Evolutionary conservation across 129 eudicot genomes (phyloP).

Genomic region (Tanacetum coccineum): DNA sequence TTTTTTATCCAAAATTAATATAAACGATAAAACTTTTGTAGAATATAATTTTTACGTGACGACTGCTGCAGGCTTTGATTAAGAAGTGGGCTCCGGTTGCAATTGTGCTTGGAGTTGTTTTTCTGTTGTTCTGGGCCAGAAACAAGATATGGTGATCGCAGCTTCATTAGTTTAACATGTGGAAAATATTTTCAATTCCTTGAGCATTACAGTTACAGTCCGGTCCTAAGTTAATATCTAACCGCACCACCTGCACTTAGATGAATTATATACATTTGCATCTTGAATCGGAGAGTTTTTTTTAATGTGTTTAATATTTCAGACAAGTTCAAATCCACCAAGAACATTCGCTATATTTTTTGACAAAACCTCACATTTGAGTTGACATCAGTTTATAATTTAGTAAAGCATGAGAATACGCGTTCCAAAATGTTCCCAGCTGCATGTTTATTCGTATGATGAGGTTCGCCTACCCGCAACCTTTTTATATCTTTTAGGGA

Average conservation of each 20-base stretch:
- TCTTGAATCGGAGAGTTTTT: slow-evolving; percentile 27
- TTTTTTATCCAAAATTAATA: neutral
- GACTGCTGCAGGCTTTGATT: slow-evolving; percentile 61
- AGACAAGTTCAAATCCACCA: slow-evolving; percentile 17
- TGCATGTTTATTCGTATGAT: neutral
- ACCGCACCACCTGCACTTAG: slow-evolving; percentile 18
- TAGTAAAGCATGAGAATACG: slow-evolving; percentile 5
- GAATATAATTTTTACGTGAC: neutral
- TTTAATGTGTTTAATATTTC: slow-evolving; percentile 22
- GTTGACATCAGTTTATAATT: slow-evolving; percentile 9
- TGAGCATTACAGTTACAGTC: slow-evolving; percentile 3
- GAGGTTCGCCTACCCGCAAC: neutral
- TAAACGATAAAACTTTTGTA: neutral
- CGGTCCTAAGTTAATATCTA: slow-evolving; percentile 15
- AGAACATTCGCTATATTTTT: slow-evolving; percentile 15
- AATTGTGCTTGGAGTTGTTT: slow-evolving; percentile 82
- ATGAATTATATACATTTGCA: slow-evolving; percentile 15
- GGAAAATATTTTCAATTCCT: slow-evolving; percentile 11
- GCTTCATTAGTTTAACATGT: neutral
- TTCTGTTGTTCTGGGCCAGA: slow-evolving; percentile 73
- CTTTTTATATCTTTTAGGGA: no score
- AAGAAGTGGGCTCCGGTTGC: slow-evolving; percentile 98
- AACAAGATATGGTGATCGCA: slow-evolving; percentile 74
- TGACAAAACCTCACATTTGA: slow-evolving; percentile 15
- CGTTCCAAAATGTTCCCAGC: neutral